phyloP scores from a whole-genome alignment of 345 rosid species.

The Physaria fendleri region DNA sequence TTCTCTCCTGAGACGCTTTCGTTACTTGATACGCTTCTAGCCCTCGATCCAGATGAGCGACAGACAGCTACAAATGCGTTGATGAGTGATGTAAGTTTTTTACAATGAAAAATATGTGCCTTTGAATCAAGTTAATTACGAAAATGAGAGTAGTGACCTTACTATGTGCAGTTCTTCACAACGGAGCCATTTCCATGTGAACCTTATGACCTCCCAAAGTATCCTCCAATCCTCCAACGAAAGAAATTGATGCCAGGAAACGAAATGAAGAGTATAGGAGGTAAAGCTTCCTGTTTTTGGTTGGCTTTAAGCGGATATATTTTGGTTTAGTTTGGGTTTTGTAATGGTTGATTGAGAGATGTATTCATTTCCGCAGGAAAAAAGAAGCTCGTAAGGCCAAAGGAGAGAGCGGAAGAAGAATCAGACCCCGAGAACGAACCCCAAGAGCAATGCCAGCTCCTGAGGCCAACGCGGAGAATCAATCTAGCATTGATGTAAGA shows the following conservation, averaged over 20 bases:
- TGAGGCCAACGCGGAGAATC: conserved; percentile 92
- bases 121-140: too few species aligned
- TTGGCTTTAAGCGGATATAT: background rate
- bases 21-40: conserved; percentile 77
- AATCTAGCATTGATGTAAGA: conserved; percentile 85
- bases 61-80: conserved; percentile 74
- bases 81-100: conserved; percentile 66
- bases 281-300: conserved; percentile 23
- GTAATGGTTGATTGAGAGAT: conserved; percentile 9
- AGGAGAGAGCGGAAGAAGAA: conserved; percentile 64
- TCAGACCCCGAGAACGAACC: conserved; percentile 58
- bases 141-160: too few species aligned
- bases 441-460: conserved; percentile 54
- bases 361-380: conserved; percentile 46
- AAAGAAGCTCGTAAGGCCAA: conserved; percentile 69
- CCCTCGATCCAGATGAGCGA: conserved; percentile 86
- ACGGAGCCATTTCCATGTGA: conserved; percentile 77
- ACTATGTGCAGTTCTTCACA: conserved; percentile 77
- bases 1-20: conserved; percentile 73
- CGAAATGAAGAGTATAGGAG: conserved; percentile 86
- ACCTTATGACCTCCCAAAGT: conserved; percentile 85
- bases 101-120: too few species aligned
- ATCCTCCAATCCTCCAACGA: conserved; percentile 92
- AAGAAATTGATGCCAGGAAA: conserved; percentile 91
- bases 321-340: too few species aligned